These are phyloP conservation scores for Alternaria sp. DNA, from an alignment of 2,329 filamentous ascomycete species.

Conservation along the genomic window DNA sequence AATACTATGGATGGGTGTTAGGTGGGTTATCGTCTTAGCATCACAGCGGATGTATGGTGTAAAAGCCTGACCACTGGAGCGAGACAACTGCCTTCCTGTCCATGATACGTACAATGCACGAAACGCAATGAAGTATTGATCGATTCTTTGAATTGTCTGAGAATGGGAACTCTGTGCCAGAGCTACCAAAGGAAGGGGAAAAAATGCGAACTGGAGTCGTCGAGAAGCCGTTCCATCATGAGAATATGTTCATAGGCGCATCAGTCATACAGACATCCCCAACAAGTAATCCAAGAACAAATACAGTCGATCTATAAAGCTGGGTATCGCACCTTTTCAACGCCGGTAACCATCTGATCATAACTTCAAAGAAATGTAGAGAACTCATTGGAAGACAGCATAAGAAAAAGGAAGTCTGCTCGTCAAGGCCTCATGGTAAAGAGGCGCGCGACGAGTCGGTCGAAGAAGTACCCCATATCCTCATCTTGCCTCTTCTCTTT, in stretches of 20 bases:
- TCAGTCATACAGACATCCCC: neutral
- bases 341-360: neutral
- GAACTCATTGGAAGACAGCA: neutral
- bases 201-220: neutral
- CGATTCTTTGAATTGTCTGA: neutral
- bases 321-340: conserved; percentile 12
- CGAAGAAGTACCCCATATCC: conserved; percentile 51
- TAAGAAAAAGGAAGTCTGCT: neutral
- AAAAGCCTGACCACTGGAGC: neutral
- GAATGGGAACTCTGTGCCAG: neutral
- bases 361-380: neutral
- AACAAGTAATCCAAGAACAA: neutral
- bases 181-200: neutral
- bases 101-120: neutral
- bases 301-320: neutral
- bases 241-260: neutral
- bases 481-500: conserved; percentile 28
- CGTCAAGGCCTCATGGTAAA: conserved; percentile 29
- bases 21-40: conserved; percentile 27
- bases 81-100: neutral
- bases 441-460: conserved; percentile 47
- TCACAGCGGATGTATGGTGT: neutral
- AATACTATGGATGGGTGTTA: conserved; percentile 30
- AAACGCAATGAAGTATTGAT: neutral
- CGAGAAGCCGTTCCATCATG: neutral